A percentile compares a stretch with the other conserved stretches of the same genome.
phyloP scores from a whole-genome alignment of 345 rosid genomes.

The Acer saccharum region DNA sequence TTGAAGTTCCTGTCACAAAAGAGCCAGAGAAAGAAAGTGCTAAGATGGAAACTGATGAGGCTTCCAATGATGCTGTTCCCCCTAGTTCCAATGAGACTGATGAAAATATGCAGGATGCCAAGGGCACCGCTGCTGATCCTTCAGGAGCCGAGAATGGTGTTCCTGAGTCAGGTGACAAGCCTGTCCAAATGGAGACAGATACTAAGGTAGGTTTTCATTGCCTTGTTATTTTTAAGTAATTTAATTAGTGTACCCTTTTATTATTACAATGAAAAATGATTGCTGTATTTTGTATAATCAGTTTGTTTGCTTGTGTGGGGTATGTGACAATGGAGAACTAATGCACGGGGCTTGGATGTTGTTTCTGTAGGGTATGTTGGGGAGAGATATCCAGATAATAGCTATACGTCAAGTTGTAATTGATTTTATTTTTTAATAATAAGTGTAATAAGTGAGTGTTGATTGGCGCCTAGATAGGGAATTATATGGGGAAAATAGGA shows the following conservation, averaged over 20 bases:
- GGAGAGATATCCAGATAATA: neutral
- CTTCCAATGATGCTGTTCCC: conserved; percentile 36
- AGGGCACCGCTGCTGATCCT: conserved; percentile 54
- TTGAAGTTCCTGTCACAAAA: conserved; percentile 75
- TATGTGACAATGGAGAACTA: neutral
- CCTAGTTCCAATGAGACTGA: conserved; percentile 64
- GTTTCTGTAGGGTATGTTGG: neutral
- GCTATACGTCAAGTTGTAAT: neutral
- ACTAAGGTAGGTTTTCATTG: conserved; percentile 48
- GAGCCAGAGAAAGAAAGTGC: conserved; percentile 53
- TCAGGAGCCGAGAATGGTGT: conserved; percentile 67
- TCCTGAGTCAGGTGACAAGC: conserved; percentile 68
- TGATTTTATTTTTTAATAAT: neutral
- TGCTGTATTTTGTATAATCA: neutral
- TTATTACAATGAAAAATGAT: neutral
- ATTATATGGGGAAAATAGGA: neutral
- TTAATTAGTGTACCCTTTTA: neutral
- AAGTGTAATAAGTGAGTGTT: neutral
- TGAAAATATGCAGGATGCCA: conserved; percentile 81
- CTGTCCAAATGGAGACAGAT: conserved; percentile 87
- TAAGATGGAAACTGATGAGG: conserved; percentile 85
- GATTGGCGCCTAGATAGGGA: neutral
- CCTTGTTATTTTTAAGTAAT: neutral
- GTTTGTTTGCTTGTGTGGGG: neutral
- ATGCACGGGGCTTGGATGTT: neutral